Evolutionary conservation across 2,329 filamentous ascomycete genomes (phyloP), one percentile per base, ranked within the genome.

Genomic region (Periconia sp.): DNA sequence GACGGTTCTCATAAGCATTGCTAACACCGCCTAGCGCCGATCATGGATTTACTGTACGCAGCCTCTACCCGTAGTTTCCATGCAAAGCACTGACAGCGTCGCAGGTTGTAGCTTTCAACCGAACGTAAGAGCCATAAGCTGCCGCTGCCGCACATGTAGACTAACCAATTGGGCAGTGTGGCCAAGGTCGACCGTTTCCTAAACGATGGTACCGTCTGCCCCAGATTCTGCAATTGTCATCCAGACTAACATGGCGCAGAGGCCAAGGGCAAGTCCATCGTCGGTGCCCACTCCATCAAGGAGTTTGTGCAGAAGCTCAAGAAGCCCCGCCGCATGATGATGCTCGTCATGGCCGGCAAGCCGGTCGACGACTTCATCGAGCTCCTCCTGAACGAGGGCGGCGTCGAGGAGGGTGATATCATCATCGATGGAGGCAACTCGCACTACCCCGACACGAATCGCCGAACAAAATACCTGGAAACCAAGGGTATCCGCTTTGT

Each of bases 351-450:
- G 88, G 94, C 94, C 65, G 94, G 94, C 70, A 89, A 94, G 82
- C 87, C 94, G 54, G 94, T 99, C 62, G 94, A 99, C 74, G 89
- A 96, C 81, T 97, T 96, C 87, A 97, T 99, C 69, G 91, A 96
- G 83, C 86, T 86, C 63, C 87, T 99, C 58, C 82, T 97, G 39
- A 72, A 54, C 48, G 70, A 75, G 65, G 74, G 73, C 30, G 68
- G 67, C 38, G 62, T 59, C 43, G 67, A 70, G 56, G 60, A 69
- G 58, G 51, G 90, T 87, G 94, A 99, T 74, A 96, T 99, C 83
- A 95, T 99, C 82, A 97, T 99, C 68, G 94, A 99, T 71, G 94
- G 94, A 73, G 94, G 91, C 68, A 97, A 99, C 87, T 97, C 92
- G 59, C 94, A 97, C 82, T 99, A 88, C 85, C 94, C 94, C 70